Conservation (phyloP, 148 eudicot species). For the Talinum fruticosum region DNA sequence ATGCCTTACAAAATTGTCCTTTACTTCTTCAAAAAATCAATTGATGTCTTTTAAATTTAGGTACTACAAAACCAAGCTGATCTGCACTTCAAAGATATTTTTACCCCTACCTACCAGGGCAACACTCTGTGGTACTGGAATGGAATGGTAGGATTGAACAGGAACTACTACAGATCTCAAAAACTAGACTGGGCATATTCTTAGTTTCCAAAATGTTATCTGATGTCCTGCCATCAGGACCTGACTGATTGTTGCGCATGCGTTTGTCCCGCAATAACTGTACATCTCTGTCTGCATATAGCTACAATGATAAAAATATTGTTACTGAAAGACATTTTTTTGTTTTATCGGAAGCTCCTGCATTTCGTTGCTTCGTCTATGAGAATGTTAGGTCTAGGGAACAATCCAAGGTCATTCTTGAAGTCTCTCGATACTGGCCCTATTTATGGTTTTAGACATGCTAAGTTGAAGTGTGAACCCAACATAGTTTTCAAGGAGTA, state of each 20-base stretch:
- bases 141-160: neutral
- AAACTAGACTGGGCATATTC: neutral
- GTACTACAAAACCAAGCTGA: neutral
- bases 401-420: neutral
- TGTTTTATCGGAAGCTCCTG: neutral
- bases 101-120: neutral
- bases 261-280: neutral
- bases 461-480: neutral
- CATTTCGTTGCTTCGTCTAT: neutral
- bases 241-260: neutral
- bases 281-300: neutral
- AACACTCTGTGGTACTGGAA: neutral
- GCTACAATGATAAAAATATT: neutral
- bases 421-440: neutral
- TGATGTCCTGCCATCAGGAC: neutral
- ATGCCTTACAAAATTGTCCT: neutral
- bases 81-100: neutral
- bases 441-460: neutral
- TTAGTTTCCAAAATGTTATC: neutral
- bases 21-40: neutral
- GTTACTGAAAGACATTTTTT: neutral
- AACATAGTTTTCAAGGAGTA: neutral
- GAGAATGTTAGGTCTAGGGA: neutral
- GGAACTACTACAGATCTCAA: neutral
- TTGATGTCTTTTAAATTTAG: too few species aligned